A percentile compares a stretch with the other conserved stretches of the same genome.
These are phyloP conservation scores for Kodamaea anthophila DNA, from an alignment of 1,139 yeast species.

Conservation along the genomic window DNA sequence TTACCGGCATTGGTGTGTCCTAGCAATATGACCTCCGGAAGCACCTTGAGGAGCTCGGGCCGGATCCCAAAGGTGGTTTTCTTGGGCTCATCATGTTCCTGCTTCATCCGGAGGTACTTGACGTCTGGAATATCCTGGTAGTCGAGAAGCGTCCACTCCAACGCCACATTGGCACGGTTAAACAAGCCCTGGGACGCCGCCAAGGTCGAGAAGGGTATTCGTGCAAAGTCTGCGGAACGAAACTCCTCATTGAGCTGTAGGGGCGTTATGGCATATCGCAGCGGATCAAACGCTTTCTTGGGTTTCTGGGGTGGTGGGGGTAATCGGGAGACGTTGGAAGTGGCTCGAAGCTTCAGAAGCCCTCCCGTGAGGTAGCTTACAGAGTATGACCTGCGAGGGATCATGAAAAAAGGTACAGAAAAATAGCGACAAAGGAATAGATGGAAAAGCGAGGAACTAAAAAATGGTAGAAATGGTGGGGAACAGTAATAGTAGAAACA, in stretches of 20 bases:
- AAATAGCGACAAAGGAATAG: too few species aligned
- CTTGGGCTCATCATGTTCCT: conserved; percentile 6
- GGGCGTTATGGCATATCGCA: conserved; percentile 22
- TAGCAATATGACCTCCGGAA: conserved; percentile 67
- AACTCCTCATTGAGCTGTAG: conserved; percentile 19
- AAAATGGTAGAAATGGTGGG: too few species aligned
- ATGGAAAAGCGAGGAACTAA: too few species aligned
- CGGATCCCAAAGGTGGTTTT: conserved; percentile 24
- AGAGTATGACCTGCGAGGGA: background rate
- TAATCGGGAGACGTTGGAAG: too few species aligned
- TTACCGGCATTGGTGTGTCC: conserved; percentile 87
- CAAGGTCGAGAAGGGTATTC: conserved; percentile 12
- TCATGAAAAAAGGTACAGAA: conserved; percentile 1
- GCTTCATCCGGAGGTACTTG: conserved; percentile 24
- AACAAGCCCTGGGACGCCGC: conserved; percentile 30
- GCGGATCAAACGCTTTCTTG: too few species aligned
- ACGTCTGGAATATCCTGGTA: conserved; percentile 57
- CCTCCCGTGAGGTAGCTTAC: conserved; percentile 1
- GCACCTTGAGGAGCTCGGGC: conserved; percentile 22
- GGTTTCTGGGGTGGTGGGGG: too few species aligned
- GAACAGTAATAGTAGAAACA: too few species aligned
- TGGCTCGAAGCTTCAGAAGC: conserved; percentile 2
- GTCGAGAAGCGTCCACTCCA: conserved; percentile 56
- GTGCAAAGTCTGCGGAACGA: conserved; percentile 13
- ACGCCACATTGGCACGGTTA: conserved; percentile 33